A percentile compares a stretch with the other conserved stretches of the same genome.
Evolutionary conservation across 2,329 filamentous ascomycete species (phyloP).

Genomic region (Hymenoscyphus albidus): DNA sequence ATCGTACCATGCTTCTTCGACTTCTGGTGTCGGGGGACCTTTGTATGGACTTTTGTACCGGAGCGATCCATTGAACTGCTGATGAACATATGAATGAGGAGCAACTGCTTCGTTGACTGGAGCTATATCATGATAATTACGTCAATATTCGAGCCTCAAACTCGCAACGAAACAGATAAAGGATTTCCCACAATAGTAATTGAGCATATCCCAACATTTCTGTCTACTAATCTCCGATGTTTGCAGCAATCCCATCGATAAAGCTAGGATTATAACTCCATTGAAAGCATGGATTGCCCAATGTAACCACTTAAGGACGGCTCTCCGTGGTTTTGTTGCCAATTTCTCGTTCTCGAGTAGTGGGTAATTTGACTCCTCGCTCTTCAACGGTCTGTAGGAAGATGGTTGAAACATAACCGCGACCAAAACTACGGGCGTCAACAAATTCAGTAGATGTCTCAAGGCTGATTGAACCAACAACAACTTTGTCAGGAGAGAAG

Average conservation of each 20-base stretch:
- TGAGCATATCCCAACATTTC: neutral
- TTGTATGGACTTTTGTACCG: neutral
- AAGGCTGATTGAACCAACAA: neutral
- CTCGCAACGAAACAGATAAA: neutral
- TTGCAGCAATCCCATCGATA: neutral
- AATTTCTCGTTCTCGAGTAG: neutral
- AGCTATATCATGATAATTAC: neutral
- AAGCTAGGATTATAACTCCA: neutral
- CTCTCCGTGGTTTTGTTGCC: neutral
- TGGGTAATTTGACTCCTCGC: neutral
- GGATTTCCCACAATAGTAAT: constrained; percentile 1
- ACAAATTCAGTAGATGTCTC: neutral
- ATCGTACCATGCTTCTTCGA: neutral
- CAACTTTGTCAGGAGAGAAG: neutral
- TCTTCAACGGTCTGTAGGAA: neutral
- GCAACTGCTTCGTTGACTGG: neutral
- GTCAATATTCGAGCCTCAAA: neutral
- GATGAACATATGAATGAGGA: neutral
- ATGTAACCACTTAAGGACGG: neutral
- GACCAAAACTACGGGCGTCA: neutral
- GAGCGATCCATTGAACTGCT: neutral
- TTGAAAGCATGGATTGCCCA: neutral
- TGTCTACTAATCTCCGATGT: neutral
- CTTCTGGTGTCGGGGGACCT: neutral
- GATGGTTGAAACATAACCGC: neutral